These are phyloP conservation scores for Arabidopsis suecica DNA, from an alignment of 345 rosid species.

Conservation along the genomic window DNA sequence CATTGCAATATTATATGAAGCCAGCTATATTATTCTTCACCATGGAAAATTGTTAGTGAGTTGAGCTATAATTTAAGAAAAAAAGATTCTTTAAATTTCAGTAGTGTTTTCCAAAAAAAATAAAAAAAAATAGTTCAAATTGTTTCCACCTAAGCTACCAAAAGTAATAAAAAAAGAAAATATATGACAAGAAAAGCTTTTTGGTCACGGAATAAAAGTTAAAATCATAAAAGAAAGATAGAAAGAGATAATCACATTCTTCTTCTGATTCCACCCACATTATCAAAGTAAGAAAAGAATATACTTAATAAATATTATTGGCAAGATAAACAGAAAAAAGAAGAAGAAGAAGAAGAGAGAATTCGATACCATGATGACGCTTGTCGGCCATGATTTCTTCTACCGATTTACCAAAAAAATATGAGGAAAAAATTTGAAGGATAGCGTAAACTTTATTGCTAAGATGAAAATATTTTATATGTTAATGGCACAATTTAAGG, in stretches of 20 bases:
- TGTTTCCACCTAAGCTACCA: slow-evolving; percentile 24
- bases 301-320: slow-evolving; percentile 29
- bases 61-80: background rate
- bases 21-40: background rate
- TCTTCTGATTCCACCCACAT: slow-evolving; percentile 39
- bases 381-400: slow-evolving; percentile 43
- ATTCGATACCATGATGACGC: slow-evolving; percentile 42
- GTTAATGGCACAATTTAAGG: slow-evolving; percentile 36
- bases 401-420: background rate
- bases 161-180: background rate
- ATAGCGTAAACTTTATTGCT: slow-evolving; percentile 24
- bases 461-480: slow-evolving; percentile 30
- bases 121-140: background rate
- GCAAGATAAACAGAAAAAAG: slow-evolving; percentile 1
- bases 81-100: background rate
- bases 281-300: slow-evolving; percentile 40
- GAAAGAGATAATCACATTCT: slow-evolving; percentile 25
- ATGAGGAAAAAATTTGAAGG: slow-evolving; percentile 11
- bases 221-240: slow-evolving; percentile 13
- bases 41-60: background rate
- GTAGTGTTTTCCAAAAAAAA: background rate
- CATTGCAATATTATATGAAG: background rate
- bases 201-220: slow-evolving; percentile 27
- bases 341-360: background rate
- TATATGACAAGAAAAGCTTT: slow-evolving; percentile 10